Conservation (phyloP, 306 rosid genomes). For the Ormosia emarginata region DNA sequence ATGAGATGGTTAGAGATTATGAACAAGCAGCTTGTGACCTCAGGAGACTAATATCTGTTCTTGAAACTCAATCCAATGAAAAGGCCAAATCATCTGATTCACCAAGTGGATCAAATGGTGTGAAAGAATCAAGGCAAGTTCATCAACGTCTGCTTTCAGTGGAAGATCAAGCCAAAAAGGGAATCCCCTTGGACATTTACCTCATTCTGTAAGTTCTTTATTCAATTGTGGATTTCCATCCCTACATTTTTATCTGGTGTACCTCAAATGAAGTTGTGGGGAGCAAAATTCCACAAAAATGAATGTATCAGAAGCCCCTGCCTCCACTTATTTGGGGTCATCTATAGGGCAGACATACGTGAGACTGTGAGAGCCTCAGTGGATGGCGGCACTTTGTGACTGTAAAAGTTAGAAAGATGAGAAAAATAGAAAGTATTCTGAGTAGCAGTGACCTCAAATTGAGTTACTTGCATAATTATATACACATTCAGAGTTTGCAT, state of each 20-base stretch:
- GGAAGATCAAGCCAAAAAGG: conserved; percentile 74
- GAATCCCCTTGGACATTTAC: conserved; percentile 67
- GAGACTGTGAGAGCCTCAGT: not conserved
- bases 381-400: not conserved
- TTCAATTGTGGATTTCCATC: conserved; percentile 4
- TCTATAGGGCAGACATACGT: not conserved
- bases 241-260: conserved; percentile 7
- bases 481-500: not conserved
- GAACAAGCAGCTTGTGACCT: conserved; percentile 75
- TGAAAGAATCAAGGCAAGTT: conserved; percentile 67
- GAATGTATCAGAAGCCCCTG: not conserved
- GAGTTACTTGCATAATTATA: not conserved
- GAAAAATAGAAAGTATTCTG: not conserved
- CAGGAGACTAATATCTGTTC: conserved; percentile 50
- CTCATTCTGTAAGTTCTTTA: conserved; percentile 74
- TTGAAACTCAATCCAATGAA: conserved; percentile 62
- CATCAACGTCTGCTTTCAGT: conserved; percentile 43
- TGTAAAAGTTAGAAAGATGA: not conserved
- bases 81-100: conserved; percentile 43
- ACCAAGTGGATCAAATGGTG: conserved; percentile 49
- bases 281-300: not conserved
- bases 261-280: not conserved
- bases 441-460: not conserved
- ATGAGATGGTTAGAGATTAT: conserved; percentile 83
- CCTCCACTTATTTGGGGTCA: not conserved